Percentiles rank a stretch among this genome's conserved stretches.
Evolutionary conservation across 23 red algal species (phyloP).

Genomic region (Gracilaria vermiculophylla): DNA sequence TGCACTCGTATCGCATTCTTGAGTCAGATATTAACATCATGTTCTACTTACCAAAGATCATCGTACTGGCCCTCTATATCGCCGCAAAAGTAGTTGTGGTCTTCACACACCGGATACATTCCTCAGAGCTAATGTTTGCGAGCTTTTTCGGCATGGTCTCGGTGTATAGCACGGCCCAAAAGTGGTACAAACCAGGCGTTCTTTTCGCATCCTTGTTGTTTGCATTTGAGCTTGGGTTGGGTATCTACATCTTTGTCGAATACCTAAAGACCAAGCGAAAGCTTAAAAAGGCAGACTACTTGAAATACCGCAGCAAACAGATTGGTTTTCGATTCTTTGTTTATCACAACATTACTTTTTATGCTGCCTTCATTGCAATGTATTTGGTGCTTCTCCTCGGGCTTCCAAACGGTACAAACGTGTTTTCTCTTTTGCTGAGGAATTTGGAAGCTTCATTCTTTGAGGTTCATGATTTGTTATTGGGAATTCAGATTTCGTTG

Average conservation of each 20-base stretch:
- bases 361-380: constrained; percentile 40
- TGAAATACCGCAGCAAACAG: constrained; percentile 75
- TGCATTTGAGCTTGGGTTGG: constrained; percentile 62
- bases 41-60: constrained; percentile 79
- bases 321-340: constrained; percentile 90
- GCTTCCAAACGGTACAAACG: constrained; percentile 57
- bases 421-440: constrained; percentile 30
- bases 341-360: constrained; percentile 85
- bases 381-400: constrained; percentile 54
- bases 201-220: constrained; percentile 47
- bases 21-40: constrained; percentile 53
- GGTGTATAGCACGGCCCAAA: constrained; percentile 50
- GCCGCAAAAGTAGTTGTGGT: constrained; percentile 50
- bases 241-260: constrained; percentile 38
- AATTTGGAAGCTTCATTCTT: constrained; percentile 49
- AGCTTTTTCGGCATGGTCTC: constrained; percentile 76
- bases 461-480: constrained; percentile 61
- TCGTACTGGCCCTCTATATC: constrained; percentile 54
- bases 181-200: constrained; percentile 56
- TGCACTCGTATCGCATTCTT: constrained; percentile 79
- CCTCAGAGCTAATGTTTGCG: constrained; percentile 57
- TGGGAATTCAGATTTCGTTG: constrained; percentile 64
- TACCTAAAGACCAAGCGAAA: constrained; percentile 52
- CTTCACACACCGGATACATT: constrained; percentile 42
- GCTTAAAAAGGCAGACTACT: constrained; percentile 76